These are phyloP conservation scores for Setaria viridis DNA, from an alignment of 202 grass and related monocot genomes.

Conservation along the genomic window DNA sequence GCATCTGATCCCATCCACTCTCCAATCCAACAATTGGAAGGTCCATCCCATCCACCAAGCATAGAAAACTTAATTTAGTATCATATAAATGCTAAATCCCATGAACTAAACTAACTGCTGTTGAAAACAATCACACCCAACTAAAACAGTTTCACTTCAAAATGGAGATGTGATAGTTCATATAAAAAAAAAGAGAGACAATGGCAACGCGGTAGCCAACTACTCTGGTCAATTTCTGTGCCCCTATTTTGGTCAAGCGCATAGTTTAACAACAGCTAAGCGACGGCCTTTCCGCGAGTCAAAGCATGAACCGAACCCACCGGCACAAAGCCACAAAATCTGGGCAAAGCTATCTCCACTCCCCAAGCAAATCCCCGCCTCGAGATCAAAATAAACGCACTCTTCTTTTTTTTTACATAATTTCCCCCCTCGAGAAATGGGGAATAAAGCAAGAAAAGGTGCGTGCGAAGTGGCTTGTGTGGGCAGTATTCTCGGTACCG, in stretches of 20 bases:
- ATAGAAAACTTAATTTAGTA: not conserved
- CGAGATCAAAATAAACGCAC: not conserved
- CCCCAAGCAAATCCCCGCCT: conserved; percentile 6
- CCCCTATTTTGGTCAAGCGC: conserved; percentile 32
- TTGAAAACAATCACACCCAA: not conserved
- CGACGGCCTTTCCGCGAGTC: conserved; percentile 17
- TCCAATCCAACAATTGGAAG: not conserved
- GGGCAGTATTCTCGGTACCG: not conserved
- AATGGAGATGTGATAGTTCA: not conserved
- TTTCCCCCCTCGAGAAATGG: not conserved
- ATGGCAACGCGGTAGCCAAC: not conserved
- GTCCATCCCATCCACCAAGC: not conserved
- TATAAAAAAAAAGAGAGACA: not conserved
- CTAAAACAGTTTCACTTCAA: not conserved
- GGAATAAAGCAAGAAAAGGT: not conserved
- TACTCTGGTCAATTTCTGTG: conserved; percentile 29
- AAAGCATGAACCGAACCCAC: conserved; percentile 45
- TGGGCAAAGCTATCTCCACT: conserved; percentile 7
- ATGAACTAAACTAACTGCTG: not conserved
- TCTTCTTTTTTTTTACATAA: not conserved
- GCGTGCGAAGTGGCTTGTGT: not conserved
- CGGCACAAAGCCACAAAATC: conserved; percentile 18
- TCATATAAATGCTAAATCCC: not conserved
- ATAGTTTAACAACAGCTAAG: conserved; percentile 32
- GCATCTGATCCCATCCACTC: not conserved